Conservation (phyloP, 2,329 filamentous ascomycete species). For the Trichoderma lentiforme region DNA sequence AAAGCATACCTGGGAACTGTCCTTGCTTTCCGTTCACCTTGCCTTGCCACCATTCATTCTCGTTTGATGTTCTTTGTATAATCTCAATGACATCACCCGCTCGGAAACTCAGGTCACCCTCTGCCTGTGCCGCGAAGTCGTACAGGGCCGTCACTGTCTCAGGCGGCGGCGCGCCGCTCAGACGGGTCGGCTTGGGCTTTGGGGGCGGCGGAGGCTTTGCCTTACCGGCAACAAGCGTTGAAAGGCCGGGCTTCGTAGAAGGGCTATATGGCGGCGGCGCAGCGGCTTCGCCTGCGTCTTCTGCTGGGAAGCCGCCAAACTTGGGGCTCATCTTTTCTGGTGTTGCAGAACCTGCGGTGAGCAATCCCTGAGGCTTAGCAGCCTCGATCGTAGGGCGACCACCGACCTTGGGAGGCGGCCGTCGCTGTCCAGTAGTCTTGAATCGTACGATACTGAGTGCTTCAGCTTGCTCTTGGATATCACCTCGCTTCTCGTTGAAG, state of each 20-base stretch:
- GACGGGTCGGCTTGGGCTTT: constrained; percentile 72
- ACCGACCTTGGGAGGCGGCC: constrained; percentile 55
- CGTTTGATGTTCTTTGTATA: constrained; percentile 74
- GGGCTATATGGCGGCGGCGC: constrained; percentile 71
- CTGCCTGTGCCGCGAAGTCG: constrained; percentile 93
- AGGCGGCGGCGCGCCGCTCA: constrained; percentile 61
- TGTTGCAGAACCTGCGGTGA: constrained; percentile 44
- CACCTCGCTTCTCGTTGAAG: constrained; percentile 83
- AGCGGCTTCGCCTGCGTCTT: constrained; percentile 45
- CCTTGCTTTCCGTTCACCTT: constrained; percentile 75
- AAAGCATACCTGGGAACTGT: constrained; percentile 80
- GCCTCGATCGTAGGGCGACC: constrained; percentile 52
- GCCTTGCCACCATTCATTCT: constrained; percentile 97
- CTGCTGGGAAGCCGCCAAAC: constrained; percentile 34
- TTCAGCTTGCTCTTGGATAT: constrained; percentile 82
- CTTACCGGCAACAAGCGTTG: constrained; percentile 50
- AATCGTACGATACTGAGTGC: constrained; percentile 82
- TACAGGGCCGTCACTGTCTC: constrained; percentile 90
- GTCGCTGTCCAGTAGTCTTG: constrained; percentile 76
- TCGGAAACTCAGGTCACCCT: constrained; percentile 87
- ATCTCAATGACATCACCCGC: constrained; percentile 89
- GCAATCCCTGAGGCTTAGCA: constrained; percentile 46
- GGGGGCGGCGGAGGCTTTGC: constrained; percentile 69
- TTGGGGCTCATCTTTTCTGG: constrained; percentile 33
- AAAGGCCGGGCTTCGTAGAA: constrained; percentile 18